These are phyloP conservation scores for Annulohypoxylon truncatum DNA, from an alignment of 2,329 filamentous ascomycete species.

Conservation along the genomic window DNA sequence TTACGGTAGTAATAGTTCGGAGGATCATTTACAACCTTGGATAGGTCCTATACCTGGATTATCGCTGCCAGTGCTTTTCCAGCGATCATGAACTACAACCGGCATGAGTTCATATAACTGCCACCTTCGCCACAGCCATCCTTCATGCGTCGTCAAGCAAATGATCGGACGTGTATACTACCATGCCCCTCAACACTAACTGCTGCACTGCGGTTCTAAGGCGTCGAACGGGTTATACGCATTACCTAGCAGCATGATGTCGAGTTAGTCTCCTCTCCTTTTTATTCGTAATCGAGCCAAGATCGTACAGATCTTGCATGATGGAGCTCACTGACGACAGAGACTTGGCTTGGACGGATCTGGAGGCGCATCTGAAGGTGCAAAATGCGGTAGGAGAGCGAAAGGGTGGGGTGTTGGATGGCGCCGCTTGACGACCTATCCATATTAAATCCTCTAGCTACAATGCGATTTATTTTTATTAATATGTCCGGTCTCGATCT, in stretches of 20 bases:
- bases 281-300: constrained; percentile 8
- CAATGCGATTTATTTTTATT: constrained; percentile 22
- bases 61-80: constrained; percentile 2
- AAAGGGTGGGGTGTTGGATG: neutral
- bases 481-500: constrained; percentile 15
- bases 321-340: neutral
- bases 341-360: constrained; percentile 9
- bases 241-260: constrained; percentile 6
- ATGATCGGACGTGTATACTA: neutral
- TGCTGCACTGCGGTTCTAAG: constrained; percentile 2
- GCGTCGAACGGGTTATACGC: constrained; percentile 9
- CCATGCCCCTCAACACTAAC: constrained; percentile 7
- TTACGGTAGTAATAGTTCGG: constrained; percentile 13
- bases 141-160: constrained; percentile 17
- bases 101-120: constrained; percentile 22
- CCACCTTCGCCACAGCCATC: constrained; percentile 24
- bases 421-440: constrained; percentile 4
- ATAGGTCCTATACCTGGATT: neutral
- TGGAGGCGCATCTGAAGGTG: neutral
- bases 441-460: constrained; percentile 1
- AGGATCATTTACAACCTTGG: constrained; percentile 16
- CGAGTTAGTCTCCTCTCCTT: constrained; percentile 1
- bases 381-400: neutral
- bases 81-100: constrained; percentile 14
- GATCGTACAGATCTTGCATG: constrained; percentile 14